A percentile compares a stretch with the other conserved stretches of the same genome.
phyloP scores from a whole-genome alignment of 495 filamentous ascomycete genomes.

The Usnea hakonensis region DNA sequence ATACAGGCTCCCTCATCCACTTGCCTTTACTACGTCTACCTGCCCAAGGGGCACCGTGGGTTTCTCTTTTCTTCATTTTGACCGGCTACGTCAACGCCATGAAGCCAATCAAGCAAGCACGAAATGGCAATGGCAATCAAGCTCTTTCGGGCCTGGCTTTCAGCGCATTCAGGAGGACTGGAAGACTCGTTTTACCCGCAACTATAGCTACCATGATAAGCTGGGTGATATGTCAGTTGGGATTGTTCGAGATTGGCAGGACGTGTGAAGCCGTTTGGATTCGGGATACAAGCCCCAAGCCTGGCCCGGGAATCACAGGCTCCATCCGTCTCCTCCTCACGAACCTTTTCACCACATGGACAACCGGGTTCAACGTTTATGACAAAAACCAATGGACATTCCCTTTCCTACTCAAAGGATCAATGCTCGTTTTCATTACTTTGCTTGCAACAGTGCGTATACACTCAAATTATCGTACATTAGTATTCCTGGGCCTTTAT shows the following conservation, averaged over 20 bases:
- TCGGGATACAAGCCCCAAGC: constrained; percentile 44
- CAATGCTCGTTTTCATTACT: constrained; percentile 53
- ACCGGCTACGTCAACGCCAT: constrained; percentile 63
- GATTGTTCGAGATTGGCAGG: constrained; percentile 48
- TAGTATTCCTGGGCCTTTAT: constrained; percentile 16
- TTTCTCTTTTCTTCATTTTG: constrained; percentile 61
- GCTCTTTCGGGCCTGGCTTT: constrained; percentile 49
- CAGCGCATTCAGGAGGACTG: constrained; percentile 57
- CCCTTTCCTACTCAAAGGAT: constrained; percentile 51
- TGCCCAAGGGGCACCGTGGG: constrained; percentile 54
- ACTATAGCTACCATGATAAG: constrained; percentile 50
- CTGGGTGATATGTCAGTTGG: constrained; percentile 49
- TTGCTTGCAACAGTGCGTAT: constrained; percentile 49
- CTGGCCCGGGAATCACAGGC: constrained; percentile 18
- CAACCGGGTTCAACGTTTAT: constrained; percentile 47
- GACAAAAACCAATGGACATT: constrained; percentile 62
- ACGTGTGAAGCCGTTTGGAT: constrained; percentile 54
- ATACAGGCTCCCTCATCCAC: constrained; percentile 44
- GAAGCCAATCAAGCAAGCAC: constrained; percentile 54
- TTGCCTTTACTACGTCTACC: constrained; percentile 53
- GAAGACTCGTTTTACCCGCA: constrained; percentile 55
- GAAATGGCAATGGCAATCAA: constrained; percentile 43
- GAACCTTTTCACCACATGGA: constrained; percentile 51
- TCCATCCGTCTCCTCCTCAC: constrained; percentile 36
- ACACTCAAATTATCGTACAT: constrained; percentile 22